Evolutionary conservation across 1,284 basidiomycete species (phyloP), one percentile per base, ranked within the genome.

Genomic region (Fistulina hepatica): DNA sequence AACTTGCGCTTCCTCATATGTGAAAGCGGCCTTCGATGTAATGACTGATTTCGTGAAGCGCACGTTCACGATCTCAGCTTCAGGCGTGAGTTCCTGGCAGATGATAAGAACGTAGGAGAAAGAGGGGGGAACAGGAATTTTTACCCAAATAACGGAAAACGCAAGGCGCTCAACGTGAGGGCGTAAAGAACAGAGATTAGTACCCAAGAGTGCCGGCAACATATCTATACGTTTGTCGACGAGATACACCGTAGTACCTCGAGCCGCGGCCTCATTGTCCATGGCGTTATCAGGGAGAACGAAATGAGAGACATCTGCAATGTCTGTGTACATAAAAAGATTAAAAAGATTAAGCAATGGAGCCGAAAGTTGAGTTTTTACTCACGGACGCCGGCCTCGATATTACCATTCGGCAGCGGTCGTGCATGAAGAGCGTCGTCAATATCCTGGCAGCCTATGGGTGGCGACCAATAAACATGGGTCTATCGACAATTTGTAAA

Each of bases 171-270:
- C 95, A 3, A 99, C 94, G 51, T 84, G 75, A 0, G 94, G 92
- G 27, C 94, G 68, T 31, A 99, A 66, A 2, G 92, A 97, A 57
- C 95, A 99, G 6, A 99, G 64, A 51, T 98, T 98, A 2, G 95
- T 98, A 2, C 95, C 95, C 7, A 99, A 71, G 7, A 99, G 67
- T 12, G 83, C 71, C 0, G 95, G 95, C 37, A 99, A 69, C 95
- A 99, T 99, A 64, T 98, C 95, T 40, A 99, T 94, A 25, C 95
- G 83, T 61, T 94, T 95, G 67, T 99, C 95, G 2, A 98, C 95
- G 5, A 99, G 74, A 57, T 98, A 99, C 3, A 99, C 95, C 0
- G 95, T 98, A 1, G 94, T 98, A 9, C 95, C 94, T 39, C 95
- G 73, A 10, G 91, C 76, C 11, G 94, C 90, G 12, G 95, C 95